Conservation (phyloP, 805 yeast genomes). For the Starmerella etchellsii region DNA sequence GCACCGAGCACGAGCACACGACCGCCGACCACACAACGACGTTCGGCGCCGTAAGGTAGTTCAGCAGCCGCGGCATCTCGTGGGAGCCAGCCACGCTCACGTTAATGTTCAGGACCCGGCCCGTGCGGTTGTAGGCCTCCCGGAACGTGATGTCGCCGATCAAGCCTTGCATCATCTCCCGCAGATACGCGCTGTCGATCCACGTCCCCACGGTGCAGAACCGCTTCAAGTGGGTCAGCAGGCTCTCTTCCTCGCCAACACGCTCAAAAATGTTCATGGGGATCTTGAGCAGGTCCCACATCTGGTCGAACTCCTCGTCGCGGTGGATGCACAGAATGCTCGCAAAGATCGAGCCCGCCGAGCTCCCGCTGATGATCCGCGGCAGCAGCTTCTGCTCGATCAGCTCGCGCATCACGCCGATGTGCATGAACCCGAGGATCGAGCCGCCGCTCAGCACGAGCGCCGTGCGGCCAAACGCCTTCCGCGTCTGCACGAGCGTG, state of each 20-base stretch:
- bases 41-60: conserved; percentile 88
- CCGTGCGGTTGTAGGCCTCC: conserved; percentile 89
- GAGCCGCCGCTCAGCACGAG: conserved; percentile 93
- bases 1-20: conserved; percentile 84
- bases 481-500: conserved; percentile 73
- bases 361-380: conserved; percentile 78
- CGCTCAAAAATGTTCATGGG: conserved; percentile 48
- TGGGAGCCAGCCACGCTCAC: conserved; percentile 85
- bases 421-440: conserved; percentile 81
- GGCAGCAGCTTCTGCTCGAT: conserved; percentile 68
- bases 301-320: conserved; percentile 49
- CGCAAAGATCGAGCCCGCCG: conserved; percentile 93
- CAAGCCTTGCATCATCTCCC: conserved; percentile 59
- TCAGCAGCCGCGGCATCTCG: conserved; percentile 79
- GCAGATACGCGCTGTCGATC: conserved; percentile 64
- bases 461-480: conserved; percentile 89
- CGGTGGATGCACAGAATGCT: conserved; percentile 72
- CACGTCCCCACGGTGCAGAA: conserved; percentile 79
- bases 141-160: conserved; percentile 85
- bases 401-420: conserved; percentile 77
- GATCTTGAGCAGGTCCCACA: conserved; percentile 35
- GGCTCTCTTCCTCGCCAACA: conserved; percentile 40
- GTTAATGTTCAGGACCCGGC: conserved; percentile 82
- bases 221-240: conserved; percentile 40
- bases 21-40: conserved; percentile 84